Evolutionary conservation across 305 asterid species (phyloP).

Genomic region (Fraxinus xanthoxyloides): DNA sequence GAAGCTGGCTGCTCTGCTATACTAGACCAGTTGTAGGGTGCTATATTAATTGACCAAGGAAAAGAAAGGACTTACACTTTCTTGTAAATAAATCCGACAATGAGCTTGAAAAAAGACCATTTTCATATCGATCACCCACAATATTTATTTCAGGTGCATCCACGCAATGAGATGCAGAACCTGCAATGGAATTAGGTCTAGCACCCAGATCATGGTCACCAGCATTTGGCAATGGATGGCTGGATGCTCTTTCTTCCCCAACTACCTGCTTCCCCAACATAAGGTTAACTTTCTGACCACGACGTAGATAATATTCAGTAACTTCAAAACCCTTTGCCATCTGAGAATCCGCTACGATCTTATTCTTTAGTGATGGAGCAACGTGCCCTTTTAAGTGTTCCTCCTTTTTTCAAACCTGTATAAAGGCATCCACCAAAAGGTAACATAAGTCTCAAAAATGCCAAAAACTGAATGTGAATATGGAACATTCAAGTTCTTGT

Average conservation of each 20-base stretch:
- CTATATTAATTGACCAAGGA: background rate
- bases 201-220: background rate
- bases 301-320: background rate
- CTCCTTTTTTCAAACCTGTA: background rate
- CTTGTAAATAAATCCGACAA: constrained; percentile 65
- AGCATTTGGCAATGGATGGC: background rate
- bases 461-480: background rate
- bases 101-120: background rate
- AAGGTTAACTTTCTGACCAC: background rate
- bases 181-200: background rate
- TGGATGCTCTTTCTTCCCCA: background rate
- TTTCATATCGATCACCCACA: background rate
- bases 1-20: background rate
- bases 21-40: background rate
- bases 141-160: background rate
- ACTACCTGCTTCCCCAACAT: background rate
- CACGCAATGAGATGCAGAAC: background rate
- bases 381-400: background rate
- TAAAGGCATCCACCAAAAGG: background rate
- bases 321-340: background rate
- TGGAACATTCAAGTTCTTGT: background rate
- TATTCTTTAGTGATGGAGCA: background rate
- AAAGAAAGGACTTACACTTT: constrained; percentile 55
- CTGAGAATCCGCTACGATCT: background rate
- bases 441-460: background rate